Evolutionary conservation across 768 basidiomycete species (phyloP).

Genomic region (Glaciozyma antarctica): DNA sequence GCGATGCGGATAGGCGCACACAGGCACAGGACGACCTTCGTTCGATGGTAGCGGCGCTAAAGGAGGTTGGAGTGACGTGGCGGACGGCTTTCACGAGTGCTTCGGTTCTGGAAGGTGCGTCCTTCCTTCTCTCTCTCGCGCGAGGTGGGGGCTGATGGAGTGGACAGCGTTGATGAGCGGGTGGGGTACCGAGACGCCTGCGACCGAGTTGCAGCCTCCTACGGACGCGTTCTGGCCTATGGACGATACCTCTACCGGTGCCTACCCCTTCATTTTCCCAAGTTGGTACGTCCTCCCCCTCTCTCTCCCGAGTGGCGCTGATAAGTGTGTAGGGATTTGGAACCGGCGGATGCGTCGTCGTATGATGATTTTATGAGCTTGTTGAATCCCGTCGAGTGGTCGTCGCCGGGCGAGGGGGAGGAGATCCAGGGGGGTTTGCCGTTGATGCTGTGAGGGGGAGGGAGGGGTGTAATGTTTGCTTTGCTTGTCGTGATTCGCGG

Average conservation of each 20-base stretch:
- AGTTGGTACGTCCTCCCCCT: background rate
- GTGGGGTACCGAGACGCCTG: background rate
- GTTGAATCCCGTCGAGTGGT: too few species aligned
- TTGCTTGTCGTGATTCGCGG: too few species aligned
- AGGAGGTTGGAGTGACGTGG: constrained; percentile 26
- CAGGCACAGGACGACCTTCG: constrained; percentile 19
- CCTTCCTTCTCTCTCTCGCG: background rate
- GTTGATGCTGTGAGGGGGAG: too few species aligned
- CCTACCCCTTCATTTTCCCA: background rate
- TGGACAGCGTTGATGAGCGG: background rate
- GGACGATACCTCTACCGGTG: background rate
- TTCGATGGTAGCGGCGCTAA: constrained; percentile 11
- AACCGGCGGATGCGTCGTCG: too few species aligned
- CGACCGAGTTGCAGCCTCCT: background rate
- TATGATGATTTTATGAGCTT: too few species aligned
- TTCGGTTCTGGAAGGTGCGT: constrained; percentile 21
- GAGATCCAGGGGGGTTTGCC: too few species aligned
- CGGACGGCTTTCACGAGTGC: constrained; percentile 26
- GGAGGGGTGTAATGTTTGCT: too few species aligned
- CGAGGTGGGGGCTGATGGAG: background rate
- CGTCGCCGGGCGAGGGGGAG: too few species aligned
- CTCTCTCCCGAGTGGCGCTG: too few species aligned
- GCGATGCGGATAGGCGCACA: constrained; percentile 11
- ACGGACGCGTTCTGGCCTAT: background rate
- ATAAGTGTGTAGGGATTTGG: too few species aligned